These are phyloP conservation scores for Arabidopsis suecica DNA, from an alignment of 345 rosid species.

Conservation along the genomic window DNA sequence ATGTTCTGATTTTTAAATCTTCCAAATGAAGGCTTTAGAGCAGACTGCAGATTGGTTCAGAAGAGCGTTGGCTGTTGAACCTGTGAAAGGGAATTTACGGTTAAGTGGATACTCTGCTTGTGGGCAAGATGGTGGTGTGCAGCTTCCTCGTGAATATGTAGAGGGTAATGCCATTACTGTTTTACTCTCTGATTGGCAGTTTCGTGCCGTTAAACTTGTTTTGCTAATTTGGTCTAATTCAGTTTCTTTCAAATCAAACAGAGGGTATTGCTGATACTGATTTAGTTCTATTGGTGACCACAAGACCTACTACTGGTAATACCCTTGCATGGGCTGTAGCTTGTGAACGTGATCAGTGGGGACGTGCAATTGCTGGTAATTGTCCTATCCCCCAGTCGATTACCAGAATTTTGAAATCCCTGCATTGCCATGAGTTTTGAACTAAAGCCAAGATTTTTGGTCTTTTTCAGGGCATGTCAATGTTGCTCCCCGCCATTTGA, in stretches of 20 bases:
- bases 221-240: conserved; percentile 20
- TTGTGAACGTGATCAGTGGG: conserved; percentile 99
- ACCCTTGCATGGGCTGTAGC: conserved; percentile 99
- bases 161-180: conserved; percentile 65
- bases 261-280: conserved; percentile 94
- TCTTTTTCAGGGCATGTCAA: conserved; percentile 85
- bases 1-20: conserved; percentile 40
- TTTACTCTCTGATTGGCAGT: conserved; percentile 19
- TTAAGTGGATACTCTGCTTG: conserved; percentile 99
- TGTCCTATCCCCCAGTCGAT: background rate
- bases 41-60: conserved; percentile 94
- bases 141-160: conserved; percentile 90
- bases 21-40: conserved; percentile 79
- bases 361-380: conserved; percentile 98
- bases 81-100: conserved; percentile 94
- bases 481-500: conserved; percentile 99
- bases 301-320: conserved; percentile 99
- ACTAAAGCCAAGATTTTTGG: conserved; percentile 20
- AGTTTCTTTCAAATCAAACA: conserved; percentile 38
- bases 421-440: conserved; percentile 25
- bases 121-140: conserved; percentile 99
- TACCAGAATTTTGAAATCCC: background rate
- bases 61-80: conserved; percentile 94
- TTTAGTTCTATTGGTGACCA: conserved; percentile 93
- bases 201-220: conserved; percentile 5